phyloP scores from a whole-genome alignment of 208 protist species.

The Paratrypanosoma confusum region DNA sequence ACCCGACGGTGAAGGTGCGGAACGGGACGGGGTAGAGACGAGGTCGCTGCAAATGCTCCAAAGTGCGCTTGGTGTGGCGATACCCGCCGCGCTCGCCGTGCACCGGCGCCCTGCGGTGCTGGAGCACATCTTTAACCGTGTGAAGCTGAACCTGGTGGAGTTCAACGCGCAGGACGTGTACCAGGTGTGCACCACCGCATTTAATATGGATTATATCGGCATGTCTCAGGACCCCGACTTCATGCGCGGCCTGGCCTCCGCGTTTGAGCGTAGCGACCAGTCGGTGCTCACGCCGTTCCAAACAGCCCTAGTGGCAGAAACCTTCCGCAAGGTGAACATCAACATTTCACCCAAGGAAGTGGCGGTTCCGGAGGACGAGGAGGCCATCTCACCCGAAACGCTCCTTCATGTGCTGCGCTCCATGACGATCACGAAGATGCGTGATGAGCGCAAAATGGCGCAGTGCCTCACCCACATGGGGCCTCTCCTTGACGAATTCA shows the following conservation, averaged over 20 bases:
- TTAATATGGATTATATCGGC: slow-evolving; percentile 51
- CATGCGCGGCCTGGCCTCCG: slow-evolving; percentile 71
- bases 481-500: slow-evolving; percentile 67
- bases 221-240: slow-evolving; percentile 65
- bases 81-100: slow-evolving; percentile 6
- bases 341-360: slow-evolving; percentile 41
- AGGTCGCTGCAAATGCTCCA: too few relatives aligned
- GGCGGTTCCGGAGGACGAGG: slow-evolving; percentile 42
- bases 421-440: slow-evolving; percentile 62
- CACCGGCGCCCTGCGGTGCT: slow-evolving; percentile 12
- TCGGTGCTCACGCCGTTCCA: slow-evolving; percentile 78
- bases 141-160: slow-evolving; percentile 48
- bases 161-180: slow-evolving; percentile 83
- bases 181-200: slow-evolving; percentile 52
- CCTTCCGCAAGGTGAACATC: slow-evolving; percentile 60
- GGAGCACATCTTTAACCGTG: slow-evolving; percentile 40
- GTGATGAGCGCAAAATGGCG: slow-evolving; percentile 63
- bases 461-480: slow-evolving; percentile 40
- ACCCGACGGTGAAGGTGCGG: too few relatives aligned
- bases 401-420: slow-evolving; percentile 52
- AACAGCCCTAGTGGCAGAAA: slow-evolving; percentile 55
- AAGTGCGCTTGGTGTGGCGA: slow-evolving; percentile 7
- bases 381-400: slow-evolving; percentile 63
- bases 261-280: slow-evolving; percentile 59
- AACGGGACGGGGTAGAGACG: too few relatives aligned